These are phyloP conservation scores for Tricholoma furcatifolium DNA, from an alignment of 768 basidiomycete genomes.

Conservation along the genomic window DNA sequence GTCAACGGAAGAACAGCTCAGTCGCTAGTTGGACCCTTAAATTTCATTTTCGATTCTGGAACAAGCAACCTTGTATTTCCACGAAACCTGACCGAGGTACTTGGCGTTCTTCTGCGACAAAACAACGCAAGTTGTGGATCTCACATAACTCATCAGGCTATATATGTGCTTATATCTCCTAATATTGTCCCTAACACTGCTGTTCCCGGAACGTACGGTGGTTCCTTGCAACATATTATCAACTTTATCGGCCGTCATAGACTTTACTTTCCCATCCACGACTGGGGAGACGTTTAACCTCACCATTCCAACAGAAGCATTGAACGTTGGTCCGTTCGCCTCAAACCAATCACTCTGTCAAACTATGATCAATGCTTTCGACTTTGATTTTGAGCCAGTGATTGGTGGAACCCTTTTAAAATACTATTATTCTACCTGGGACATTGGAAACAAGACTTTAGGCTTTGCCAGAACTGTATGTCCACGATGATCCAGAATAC, in stretches of 20 bases:
- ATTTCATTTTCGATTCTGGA: conserved; percentile 54
- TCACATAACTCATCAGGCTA: conserved; percentile 32
- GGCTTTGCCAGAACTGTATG: conserved; percentile 40
- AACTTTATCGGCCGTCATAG: conserved; percentile 47
- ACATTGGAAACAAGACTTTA: conserved; percentile 45
- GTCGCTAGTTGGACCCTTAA: conserved; percentile 33
- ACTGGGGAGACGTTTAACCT: conserved; percentile 48
- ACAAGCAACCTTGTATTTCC: conserved; percentile 55
- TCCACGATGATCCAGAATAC: neutral
- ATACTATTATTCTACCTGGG: conserved; percentile 60
- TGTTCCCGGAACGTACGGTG: conserved; percentile 56
- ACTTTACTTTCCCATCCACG: conserved; percentile 49
- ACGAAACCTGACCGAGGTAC: conserved; percentile 44
- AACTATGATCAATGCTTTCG: conserved; percentile 56
- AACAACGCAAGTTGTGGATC: conserved; percentile 9
- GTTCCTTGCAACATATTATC: conserved; percentile 45
- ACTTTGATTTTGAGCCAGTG: conserved; percentile 42
- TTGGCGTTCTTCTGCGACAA: neutral
- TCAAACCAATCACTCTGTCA: conserved; percentile 48
- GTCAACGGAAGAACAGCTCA: conserved; percentile 53
- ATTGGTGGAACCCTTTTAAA: conserved; percentile 53
- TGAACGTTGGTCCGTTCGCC: conserved; percentile 55
- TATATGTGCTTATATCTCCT: conserved; percentile 56
- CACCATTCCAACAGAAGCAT: conserved; percentile 53
- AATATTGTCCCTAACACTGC: conserved; percentile 47